Evolutionary conservation across 768 basidiomycete species (phyloP).

Genomic region (Tylopilus plumbeoviolaceoides): DNA sequence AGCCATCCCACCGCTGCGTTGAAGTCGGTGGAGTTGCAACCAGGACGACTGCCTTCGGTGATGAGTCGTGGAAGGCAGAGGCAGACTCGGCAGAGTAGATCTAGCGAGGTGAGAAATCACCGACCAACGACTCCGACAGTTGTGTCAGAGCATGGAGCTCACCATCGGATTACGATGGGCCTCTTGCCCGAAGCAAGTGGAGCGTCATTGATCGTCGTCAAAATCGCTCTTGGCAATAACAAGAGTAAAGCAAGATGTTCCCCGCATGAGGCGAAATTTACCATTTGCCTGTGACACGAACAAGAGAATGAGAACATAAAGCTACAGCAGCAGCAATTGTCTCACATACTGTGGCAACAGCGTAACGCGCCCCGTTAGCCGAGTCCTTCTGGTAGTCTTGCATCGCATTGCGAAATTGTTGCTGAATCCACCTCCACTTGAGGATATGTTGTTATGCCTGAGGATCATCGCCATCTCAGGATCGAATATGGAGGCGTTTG

Average conservation of each 20-base stretch:
- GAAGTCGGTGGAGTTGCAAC: slow-evolving; percentile 10
- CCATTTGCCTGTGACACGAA: slow-evolving; percentile 22
- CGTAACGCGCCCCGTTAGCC: slow-evolving; percentile 12
- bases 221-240: slow-evolving; percentile 29
- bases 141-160: neutral
- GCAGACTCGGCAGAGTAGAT: slow-evolving; percentile 8
- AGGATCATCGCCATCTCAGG: too few species aligned
- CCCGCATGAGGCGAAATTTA: slow-evolving; percentile 18
- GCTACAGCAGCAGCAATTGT: neutral
- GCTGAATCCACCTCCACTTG: too few species aligned
- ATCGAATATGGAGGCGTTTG: too few species aligned
- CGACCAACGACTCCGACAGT: neutral
- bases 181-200: slow-evolving; percentile 30
- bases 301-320: neutral
- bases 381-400: slow-evolving; percentile 7
- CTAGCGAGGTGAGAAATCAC: neutral
- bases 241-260: slow-evolving; percentile 34
- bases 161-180: too few species aligned
- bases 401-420: too few species aligned
- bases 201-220: slow-evolving; percentile 39
- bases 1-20: neutral
- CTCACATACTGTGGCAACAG: neutral
- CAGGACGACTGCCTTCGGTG: slow-evolving; percentile 40
- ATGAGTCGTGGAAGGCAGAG: slow-evolving; percentile 38
- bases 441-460: too few species aligned